These are phyloP conservation scores for Solanum tarapatanum DNA, from an alignment of 257 asterid species.

Conservation along the genomic window DNA sequence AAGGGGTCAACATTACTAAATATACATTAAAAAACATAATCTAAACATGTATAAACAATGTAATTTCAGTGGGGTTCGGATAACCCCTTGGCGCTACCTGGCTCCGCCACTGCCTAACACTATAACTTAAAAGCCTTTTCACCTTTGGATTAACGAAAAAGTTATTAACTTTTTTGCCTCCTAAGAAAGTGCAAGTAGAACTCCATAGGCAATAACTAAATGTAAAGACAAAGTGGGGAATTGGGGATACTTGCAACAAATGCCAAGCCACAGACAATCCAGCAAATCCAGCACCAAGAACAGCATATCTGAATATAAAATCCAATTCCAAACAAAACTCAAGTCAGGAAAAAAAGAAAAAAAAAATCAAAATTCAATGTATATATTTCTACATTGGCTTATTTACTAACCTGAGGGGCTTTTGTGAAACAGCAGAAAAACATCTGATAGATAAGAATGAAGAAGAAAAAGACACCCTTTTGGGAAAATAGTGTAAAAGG, in stretches of 20 bases:
- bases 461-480: background rate
- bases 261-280: conserved; percentile 92
- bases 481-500: background rate
- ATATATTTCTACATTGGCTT: background rate
- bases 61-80: background rate
- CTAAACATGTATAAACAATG: background rate
- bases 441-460: background rate
- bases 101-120: background rate
- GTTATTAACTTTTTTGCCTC: background rate
- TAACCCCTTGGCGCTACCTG: background rate
- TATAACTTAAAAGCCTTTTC: background rate
- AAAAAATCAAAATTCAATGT: background rate
- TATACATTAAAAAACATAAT: background rate
- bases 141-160: background rate
- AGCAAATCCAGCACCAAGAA: conserved; percentile 99
- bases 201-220: background rate
- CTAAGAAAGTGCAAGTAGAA: background rate
- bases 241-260: conserved; percentile 56
- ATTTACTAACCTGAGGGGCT: conserved; percentile 18
- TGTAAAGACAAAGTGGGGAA: background rate
- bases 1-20: background rate
- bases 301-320: conserved; percentile 51
- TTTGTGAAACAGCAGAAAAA: conserved; percentile 12
- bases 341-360: background rate
- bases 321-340: background rate